Base-by-base conservation (phyloP, 2,329 filamentous ascomycete species). In the Hymenoscyphus occultus region DNA sequence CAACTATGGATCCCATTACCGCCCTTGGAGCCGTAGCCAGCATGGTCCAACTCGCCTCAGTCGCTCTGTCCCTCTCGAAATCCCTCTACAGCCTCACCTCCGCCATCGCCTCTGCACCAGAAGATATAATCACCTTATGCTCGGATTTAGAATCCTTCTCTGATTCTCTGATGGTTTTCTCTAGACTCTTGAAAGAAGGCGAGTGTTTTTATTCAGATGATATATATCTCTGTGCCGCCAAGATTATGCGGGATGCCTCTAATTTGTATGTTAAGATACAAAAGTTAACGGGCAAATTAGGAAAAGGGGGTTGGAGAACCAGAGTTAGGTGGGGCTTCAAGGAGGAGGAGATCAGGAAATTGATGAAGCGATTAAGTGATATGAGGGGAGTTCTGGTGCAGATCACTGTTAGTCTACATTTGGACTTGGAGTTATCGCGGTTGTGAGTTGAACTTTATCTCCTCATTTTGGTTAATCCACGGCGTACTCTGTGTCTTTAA, bases 201-300 rank as follows among this genome's bases (percentile, higher is more conserved):
- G 68, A 67, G 28, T 3, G 28, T 28, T 28, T 28, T 3, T 28
- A 28, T 28, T 28, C 28, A 28, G 28, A 28, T 28, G 28, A 28
- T 28, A 28, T 28, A 28, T 28, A 28, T 28, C 28, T 28, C 28
- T 28, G 28, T 28, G 68, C 69, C 3, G 68, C 67, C 5, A 71
- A 70, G 28, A 68, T 71, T 31, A 71, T 72, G 13, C 67, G 66
- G 35, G 69, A 71, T 22, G 70, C 68, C 59, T 64, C 67, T 6
- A 63, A 68, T 16, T 42, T 71, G 5, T 69, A 71, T 51, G 62
- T 65, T 10, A 70, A 72, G 57, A 69, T 72, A 19, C 68, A 70
- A 32, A 70, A 66, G 45, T 56, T 70, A 10, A 35, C 70, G 4
- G 59, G 45, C 4, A 71, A 68, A 58, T 56, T 71, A 16, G 68